Conservation (phyloP, 805 yeast genomes). For the Maudiozyma saulgeensis region DNA sequence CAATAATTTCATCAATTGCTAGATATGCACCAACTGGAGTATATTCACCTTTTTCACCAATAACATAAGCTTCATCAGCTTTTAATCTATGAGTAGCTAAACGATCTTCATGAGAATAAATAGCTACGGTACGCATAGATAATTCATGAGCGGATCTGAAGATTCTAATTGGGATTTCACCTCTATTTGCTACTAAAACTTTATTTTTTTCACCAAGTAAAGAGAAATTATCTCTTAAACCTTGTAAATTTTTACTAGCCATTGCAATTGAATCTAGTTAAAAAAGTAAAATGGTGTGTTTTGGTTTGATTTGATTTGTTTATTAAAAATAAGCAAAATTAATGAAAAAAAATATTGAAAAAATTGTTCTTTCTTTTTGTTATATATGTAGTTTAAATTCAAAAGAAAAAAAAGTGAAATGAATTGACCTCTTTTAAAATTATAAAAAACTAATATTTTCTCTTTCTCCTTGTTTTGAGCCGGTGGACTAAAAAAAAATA, state of each 20-base stretch:
- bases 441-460: too few species aligned
- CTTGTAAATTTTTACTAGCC: conserved; percentile 16
- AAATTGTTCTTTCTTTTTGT: too few species aligned
- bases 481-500: too few species aligned
- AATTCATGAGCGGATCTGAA: conserved; percentile 96
- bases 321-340: too few species aligned
- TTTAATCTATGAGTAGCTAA: conserved; percentile 90
- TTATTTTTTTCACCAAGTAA: conserved; percentile 37
- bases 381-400: too few species aligned
- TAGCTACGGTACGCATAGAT: conserved; percentile 94
- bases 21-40: conserved; percentile 95
- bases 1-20: conserved; percentile 89
- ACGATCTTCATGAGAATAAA: conserved; percentile 92
- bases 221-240: conserved; percentile 27
- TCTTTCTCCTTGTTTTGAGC: too few species aligned
- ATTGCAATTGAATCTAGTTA: neutral
- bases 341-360: too few species aligned
- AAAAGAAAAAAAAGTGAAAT: too few species aligned
- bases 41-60: conserved; percentile 80
- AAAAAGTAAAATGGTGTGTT: too few species aligned
- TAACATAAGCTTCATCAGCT: conserved; percentile 88
- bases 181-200: conserved; percentile 75
- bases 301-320: too few species aligned
- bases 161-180: conserved; percentile 79
- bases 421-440: too few species aligned